These are phyloP conservation scores for Pugionium cornutum DNA, from an alignment of 345 rosid species.

Conservation along the genomic window DNA sequence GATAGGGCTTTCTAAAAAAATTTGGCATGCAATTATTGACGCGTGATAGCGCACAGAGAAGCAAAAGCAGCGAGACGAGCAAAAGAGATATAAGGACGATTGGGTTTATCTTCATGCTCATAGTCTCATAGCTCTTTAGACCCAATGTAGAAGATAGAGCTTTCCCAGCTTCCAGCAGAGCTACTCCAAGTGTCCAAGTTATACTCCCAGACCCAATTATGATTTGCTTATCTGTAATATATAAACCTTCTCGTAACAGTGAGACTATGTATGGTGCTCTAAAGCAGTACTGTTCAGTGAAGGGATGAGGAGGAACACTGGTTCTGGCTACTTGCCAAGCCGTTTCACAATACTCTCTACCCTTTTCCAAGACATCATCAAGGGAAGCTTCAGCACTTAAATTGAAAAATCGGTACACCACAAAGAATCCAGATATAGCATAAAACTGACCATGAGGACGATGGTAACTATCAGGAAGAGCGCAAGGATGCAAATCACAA, in stretches of 20 bases:
- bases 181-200: conserved; percentile 97
- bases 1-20: conserved; percentile 65
- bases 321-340: conserved; percentile 74
- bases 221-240: conserved; percentile 70
- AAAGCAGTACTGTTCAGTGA: conserved; percentile 96
- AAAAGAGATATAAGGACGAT: conserved; percentile 56
- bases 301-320: conserved; percentile 92
- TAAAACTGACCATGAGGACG: conserved; percentile 89
- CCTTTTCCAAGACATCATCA: conserved; percentile 88
- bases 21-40: conserved; percentile 66
- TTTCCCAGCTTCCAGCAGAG: conserved; percentile 81
- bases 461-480: conserved; percentile 69
- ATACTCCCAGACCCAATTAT: conserved; percentile 90
- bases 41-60: conserved; percentile 73
- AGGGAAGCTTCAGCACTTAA: conserved; percentile 77
- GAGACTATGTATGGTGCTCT: conserved; percentile 89
- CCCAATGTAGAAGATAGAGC: conserved; percentile 61
- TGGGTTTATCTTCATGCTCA: conserved; percentile 72
- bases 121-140: conserved; percentile 55
- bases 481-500: conserved; percentile 91
- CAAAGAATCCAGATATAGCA: conserved; percentile 90
- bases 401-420: conserved; percentile 84
- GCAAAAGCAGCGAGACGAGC: conserved; percentile 61
- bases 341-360: conserved; percentile 77
- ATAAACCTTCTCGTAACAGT: conserved; percentile 85